These are phyloP conservation scores for Nitzschia sp. DNA, from an alignment of 108 stramenopile genomes.

Conservation along the genomic window DNA sequence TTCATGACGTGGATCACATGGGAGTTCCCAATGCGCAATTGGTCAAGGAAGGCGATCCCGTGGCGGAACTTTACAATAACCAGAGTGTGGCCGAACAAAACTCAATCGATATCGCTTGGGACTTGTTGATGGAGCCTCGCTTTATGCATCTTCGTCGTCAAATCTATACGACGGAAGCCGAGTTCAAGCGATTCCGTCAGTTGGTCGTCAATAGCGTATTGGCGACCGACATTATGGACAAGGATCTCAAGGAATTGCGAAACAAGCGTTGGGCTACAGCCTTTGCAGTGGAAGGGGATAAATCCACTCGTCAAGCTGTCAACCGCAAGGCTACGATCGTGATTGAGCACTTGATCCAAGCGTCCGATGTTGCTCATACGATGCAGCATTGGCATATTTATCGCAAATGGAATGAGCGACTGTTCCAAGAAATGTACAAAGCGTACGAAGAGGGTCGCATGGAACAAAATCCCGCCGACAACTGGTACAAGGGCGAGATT, in stretches of 20 bases:
- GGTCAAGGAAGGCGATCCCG: constrained; percentile 33
- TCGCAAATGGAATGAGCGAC: constrained; percentile 3
- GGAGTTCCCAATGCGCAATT: constrained; percentile 52
- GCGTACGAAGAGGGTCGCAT: neutral
- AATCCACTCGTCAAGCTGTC: neutral
- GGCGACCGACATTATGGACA: constrained; percentile 51
- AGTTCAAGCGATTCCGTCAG: constrained; percentile 38
- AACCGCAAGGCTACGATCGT: constrained; percentile 6
- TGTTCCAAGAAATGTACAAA: neutral
- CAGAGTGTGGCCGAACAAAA: constrained; percentile 49
- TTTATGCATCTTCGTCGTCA: constrained; percentile 24
- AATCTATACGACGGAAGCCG: constrained; percentile 36
- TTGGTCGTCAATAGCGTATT: constrained; percentile 40
- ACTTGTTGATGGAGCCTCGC: constrained; percentile 40
- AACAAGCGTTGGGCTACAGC: constrained; percentile 21
- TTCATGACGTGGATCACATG: constrained; percentile 52
- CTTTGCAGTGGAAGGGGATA: neutral
- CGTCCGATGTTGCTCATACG: neutral
- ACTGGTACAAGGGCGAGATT: constrained; percentile 5
- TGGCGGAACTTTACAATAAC: constrained; percentile 37
- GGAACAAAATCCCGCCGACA: neutral
- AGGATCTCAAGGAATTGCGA: constrained; percentile 25
- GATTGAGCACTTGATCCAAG: constrained; percentile 11
- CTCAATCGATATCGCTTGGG: constrained; percentile 42
- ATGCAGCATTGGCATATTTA: constrained; percentile 7